Evolutionary conservation across 352 stramenopile species (phyloP).

Genomic region (Phytophthora cactorum): DNA sequence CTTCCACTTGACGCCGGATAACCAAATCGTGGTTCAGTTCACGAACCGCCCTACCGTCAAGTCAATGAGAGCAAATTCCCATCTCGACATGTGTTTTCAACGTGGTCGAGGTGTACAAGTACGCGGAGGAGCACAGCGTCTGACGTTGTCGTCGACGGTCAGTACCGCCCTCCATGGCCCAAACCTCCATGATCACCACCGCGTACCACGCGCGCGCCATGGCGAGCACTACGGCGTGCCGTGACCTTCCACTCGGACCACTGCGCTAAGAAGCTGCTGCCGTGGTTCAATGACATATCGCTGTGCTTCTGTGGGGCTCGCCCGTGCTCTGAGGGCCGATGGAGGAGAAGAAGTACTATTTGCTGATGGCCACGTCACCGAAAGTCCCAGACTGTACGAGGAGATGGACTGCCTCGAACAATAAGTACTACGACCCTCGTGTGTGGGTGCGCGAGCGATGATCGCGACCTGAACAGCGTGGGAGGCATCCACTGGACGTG

Average conservation of each 20-base stretch:
- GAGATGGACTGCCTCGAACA: conserved; percentile 93
- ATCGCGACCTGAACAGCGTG: too few relatives aligned
- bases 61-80: too few relatives aligned
- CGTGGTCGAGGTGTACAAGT: conserved; percentile 92
- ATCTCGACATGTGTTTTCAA: conserved; percentile 89
- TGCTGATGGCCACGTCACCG: conserved; percentile 90
- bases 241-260: conserved; percentile 99
- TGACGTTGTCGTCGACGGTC: conserved; percentile 95
- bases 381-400: too few relatives aligned
- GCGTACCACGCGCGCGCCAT: conserved; percentile 97
- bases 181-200: conserved; percentile 81
- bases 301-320: conserved; percentile 96
- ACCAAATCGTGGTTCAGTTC: too few relatives aligned
- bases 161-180: conserved; percentile 97
- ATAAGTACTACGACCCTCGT: conserved; percentile 99
- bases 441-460: conserved; percentile 94
- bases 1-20: too few relatives aligned
- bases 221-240: conserved; percentile 96
- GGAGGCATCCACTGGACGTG: too few relatives aligned
- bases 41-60: too few relatives aligned
- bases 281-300: conserved; percentile 98
- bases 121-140: conserved; percentile 94
- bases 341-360: conserved; percentile 98
- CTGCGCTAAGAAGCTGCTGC: conserved; percentile 98
- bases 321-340: conserved; percentile 98